Percentiles rank a stretch among this genome's conserved stretches.
Conservation (phyloP, 495 filamentous ascomycete species). For the Cryomyces minteri region DNA sequence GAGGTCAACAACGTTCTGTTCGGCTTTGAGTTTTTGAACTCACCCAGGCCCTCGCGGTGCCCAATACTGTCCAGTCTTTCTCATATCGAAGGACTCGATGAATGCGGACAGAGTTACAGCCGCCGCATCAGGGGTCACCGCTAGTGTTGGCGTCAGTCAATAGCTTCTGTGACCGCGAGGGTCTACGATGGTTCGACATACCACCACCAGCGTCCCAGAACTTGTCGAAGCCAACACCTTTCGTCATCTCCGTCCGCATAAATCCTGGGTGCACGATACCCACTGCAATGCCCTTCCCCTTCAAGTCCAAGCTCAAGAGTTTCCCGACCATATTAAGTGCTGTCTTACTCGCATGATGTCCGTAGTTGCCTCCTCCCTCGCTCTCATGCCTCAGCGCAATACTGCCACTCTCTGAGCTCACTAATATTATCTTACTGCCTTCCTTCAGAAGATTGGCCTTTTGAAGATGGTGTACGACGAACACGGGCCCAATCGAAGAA, state of each 20-base stretch:
- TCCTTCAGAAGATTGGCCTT: constrained; percentile 28
- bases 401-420: constrained; percentile 49
- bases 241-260: constrained; percentile 61
- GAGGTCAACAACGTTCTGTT: constrained; percentile 3
- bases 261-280: constrained; percentile 55
- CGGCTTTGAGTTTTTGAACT: constrained; percentile 8
- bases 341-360: constrained; percentile 53
- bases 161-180: constrained; percentile 1
- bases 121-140: constrained; percentile 48
- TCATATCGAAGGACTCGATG: constrained; percentile 42
- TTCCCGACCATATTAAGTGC: constrained; percentile 62
- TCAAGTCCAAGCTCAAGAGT: constrained; percentile 47
- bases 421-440: constrained; percentile 39
- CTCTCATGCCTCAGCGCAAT: constrained; percentile 46
- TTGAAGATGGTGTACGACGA: constrained; percentile 41
- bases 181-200: constrained; percentile 15
- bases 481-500: constrained; percentile 44
- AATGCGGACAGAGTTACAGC: constrained; percentile 41
- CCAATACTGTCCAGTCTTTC: constrained; percentile 52
- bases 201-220: constrained; percentile 49
- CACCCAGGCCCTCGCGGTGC: constrained; percentile 47
- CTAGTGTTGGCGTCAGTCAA: constrained; percentile 7
- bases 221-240: constrained; percentile 47
- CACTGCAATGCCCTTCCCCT: constrained; percentile 41
- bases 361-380: constrained; percentile 53